These are phyloP conservation scores for Aschersonia sp. DNA, from an alignment of 2,329 filamentous ascomycete species.

Conservation along the genomic window DNA sequence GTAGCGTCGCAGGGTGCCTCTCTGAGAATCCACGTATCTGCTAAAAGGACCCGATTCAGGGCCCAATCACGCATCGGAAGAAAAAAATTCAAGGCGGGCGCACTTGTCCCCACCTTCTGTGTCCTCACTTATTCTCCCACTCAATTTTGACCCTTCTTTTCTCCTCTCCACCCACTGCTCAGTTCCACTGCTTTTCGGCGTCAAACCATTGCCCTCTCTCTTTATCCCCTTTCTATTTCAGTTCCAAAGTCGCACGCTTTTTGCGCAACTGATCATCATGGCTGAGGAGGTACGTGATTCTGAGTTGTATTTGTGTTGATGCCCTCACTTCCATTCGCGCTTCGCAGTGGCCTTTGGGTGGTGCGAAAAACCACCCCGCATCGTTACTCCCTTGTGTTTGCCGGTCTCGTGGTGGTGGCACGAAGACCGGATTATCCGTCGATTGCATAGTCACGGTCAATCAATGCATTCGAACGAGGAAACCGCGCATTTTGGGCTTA, in stretches of 20 bases:
- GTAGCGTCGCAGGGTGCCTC: neutral
- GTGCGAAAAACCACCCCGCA: slow-evolving; percentile 30
- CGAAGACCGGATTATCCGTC: neutral
- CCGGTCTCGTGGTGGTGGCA: slow-evolving; percentile 7
- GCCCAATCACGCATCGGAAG: slow-evolving; percentile 21
- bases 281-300: slow-evolving; percentile 36
- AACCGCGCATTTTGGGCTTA: no score
- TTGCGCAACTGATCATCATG: slow-evolving; percentile 38
- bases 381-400: slow-evolving; percentile 20
- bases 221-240: slow-evolving; percentile 13
- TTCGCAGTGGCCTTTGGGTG: slow-evolving; percentile 10
- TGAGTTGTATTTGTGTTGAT: neutral
- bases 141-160: slow-evolving; percentile 7
- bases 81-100: slow-evolving; percentile 20
- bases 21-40: neutral
- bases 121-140: slow-evolving; percentile 15
- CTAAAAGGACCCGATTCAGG: slow-evolving; percentile 7
- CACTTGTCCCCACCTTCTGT: slow-evolving; percentile 10
- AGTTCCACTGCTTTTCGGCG: slow-evolving; percentile 8
- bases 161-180: slow-evolving; percentile 8
- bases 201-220: slow-evolving; percentile 11
- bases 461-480: no score
- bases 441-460: neutral
- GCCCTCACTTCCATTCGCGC: slow-evolving; percentile 11
- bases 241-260: slow-evolving; percentile 13